These are phyloP conservation scores for Globisporangium carolinianum DNA, from an alignment of 352 stramenopile genomes.

Conservation along the genomic window DNA sequence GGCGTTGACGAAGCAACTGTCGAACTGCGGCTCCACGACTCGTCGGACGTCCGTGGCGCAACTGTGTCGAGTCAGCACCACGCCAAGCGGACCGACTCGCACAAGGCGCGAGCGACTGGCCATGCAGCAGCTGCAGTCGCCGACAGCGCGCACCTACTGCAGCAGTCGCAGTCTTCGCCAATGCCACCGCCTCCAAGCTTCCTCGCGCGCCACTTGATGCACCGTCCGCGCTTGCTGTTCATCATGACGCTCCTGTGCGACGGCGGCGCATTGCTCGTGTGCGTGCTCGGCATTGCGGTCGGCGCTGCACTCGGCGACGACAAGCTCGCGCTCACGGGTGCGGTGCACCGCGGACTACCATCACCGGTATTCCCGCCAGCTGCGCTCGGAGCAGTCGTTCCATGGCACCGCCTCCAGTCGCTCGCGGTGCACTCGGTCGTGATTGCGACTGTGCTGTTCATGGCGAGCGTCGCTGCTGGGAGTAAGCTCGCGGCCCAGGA, in stretches of 20 bases:
- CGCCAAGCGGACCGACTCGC: not conserved
- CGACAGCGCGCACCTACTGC: slow-evolving; percentile 5
- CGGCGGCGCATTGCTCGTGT: slow-evolving; percentile 72
- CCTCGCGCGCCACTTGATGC: slow-evolving; percentile 4
- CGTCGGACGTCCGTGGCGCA: not conserved
- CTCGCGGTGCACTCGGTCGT: slow-evolving; percentile 69
- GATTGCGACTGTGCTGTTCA: slow-evolving; percentile 90
- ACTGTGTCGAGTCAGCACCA: not conserved
- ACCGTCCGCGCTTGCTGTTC: slow-evolving; percentile 25
- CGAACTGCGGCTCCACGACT: slow-evolving; percentile 8
- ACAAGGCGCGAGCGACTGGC: not conserved
- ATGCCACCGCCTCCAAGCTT: not conserved
- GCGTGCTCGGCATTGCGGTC: slow-evolving; percentile 58
- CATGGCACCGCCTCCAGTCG: slow-evolving; percentile 39
- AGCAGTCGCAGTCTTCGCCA: not conserved
- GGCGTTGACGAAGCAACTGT: not conserved
- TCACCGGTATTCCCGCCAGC: slow-evolving; percentile 36
- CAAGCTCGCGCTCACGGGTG: slow-evolving; percentile 63
- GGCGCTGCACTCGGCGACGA: slow-evolving; percentile 56
- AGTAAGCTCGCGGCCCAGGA: slow-evolving; percentile 81
- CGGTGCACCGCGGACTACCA: slow-evolving; percentile 71
- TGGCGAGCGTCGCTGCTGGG: slow-evolving; percentile 88
- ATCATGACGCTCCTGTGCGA: slow-evolving; percentile 43
- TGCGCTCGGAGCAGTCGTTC: slow-evolving; percentile 33
- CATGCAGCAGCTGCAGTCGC: not conserved